A percentile compares a stretch with the other conserved stretches of the same genome.
Evolutionary conservation across 192 early-diverging fungal species (phyloP).

Genomic region (Coemansia sp.): DNA sequence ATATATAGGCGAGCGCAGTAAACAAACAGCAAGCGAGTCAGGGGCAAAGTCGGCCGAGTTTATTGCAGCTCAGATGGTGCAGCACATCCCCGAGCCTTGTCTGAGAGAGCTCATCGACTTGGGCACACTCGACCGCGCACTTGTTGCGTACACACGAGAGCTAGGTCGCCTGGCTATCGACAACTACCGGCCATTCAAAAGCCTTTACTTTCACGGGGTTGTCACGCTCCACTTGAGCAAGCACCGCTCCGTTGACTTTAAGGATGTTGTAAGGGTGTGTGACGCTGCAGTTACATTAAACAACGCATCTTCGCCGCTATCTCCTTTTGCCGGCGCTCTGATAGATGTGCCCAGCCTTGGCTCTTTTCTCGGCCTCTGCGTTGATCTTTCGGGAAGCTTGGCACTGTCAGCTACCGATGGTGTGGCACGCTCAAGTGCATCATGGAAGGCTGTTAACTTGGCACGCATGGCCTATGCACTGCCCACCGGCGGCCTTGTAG

Average conservation of each 20-base stretch:
- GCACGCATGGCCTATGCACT: conserved; percentile 28
- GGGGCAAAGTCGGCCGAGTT: not conserved
- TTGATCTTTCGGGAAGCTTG: conserved; percentile 5
- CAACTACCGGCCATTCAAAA: conserved; percentile 37
- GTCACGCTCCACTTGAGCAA: conserved; percentile 28
- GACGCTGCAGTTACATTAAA: conserved; percentile 38
- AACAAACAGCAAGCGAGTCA: not conserved
- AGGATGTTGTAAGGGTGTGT: conserved; percentile 17
- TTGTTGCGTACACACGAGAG: conserved; percentile 17
- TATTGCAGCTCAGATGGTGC: conserved; percentile 11
- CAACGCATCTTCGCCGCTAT: conserved; percentile 19
- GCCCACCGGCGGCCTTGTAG: conserved; percentile 23
- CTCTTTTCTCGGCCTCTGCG: conserved; percentile 21
- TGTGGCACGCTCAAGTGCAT: not conserved
- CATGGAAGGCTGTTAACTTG: conserved; percentile 8
- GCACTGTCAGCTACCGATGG: conserved; percentile 11
- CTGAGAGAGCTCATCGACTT: conserved; percentile 30
- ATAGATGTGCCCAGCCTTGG: conserved; percentile 18
- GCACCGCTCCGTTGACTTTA: conserved; percentile 1
- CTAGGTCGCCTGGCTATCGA: conserved; percentile 33
- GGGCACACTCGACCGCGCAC: conserved; percentile 32
- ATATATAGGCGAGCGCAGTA: conserved; percentile 9
- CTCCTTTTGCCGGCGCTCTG: not conserved
- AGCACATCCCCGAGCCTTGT: conserved; percentile 25
- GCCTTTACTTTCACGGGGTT: conserved; percentile 31